Evolutionary conservation across 768 basidiomycete species (phyloP).

Genomic region (Polyporus arcularius): DNA sequence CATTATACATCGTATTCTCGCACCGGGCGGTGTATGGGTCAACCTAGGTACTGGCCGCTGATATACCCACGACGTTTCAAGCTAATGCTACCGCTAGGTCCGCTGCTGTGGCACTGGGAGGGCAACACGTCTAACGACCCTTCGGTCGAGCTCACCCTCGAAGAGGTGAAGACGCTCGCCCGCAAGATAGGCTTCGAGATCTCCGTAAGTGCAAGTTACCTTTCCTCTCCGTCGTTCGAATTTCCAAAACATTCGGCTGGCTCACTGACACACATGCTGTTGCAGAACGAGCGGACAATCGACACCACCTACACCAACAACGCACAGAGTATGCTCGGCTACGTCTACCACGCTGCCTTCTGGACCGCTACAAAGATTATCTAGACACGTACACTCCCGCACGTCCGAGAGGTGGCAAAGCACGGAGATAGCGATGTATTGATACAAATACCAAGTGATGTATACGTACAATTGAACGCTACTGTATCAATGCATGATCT

Average conservation of each 20-base stretch:
- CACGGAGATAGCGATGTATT: no score
- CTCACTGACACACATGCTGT: background rate
- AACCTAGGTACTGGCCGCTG: conserved; percentile 59
- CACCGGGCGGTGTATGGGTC: conserved; percentile 89
- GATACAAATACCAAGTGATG: no score
- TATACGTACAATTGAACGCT: no score
- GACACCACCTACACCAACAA: conserved; percentile 89
- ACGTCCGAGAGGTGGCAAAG: no score
- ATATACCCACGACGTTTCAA: no score
- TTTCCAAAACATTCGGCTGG: background rate
- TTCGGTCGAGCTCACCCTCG: conserved; percentile 86
- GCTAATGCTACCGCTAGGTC: conserved; percentile 48
- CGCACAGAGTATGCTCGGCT: conserved; percentile 75
- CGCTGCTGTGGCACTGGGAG: conserved; percentile 96
- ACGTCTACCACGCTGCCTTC: conserved; percentile 82
- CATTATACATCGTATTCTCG: conserved; percentile 81
- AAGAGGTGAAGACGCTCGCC: conserved; percentile 81
- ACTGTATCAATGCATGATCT: no score
- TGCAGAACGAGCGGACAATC: conserved; percentile 77
- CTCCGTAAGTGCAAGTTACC: conserved; percentile 49
- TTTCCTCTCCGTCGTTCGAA: background rate
- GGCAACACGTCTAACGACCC: conserved; percentile 80
- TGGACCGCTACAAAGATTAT: conserved; percentile 68
- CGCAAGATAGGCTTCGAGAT: conserved; percentile 79
- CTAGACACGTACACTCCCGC: background rate